A percentile compares a stretch with the other conserved stretches of the same genome.
phyloP scores from a whole-genome alignment of 129 eudicot genomes.

The Centrapalus pauciflorus region DNA sequence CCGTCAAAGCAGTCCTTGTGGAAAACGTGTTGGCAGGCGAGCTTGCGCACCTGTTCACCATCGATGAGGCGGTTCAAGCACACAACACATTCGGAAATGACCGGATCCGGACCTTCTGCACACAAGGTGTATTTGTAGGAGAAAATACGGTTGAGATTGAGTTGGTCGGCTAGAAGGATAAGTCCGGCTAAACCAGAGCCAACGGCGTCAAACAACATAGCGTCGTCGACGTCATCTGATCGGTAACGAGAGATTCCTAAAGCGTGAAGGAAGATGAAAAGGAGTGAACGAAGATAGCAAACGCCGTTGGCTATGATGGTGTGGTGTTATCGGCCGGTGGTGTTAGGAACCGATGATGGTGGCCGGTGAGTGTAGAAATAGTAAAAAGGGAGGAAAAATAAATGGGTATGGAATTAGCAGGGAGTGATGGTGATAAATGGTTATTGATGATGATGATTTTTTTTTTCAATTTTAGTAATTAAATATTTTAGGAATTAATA shows the following conservation, averaged over 20 bases:
- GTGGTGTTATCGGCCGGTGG: too few species aligned
- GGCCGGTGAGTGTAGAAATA: too few species aligned
- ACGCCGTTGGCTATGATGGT: slow-evolving; percentile 51
- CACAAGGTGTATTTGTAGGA: slow-evolving; percentile 24
- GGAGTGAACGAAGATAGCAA: slow-evolving; percentile 48
- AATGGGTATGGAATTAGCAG: too few species aligned
- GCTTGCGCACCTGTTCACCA: slow-evolving; percentile 63
- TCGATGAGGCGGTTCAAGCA: slow-evolving; percentile 55
- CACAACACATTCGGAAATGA: slow-evolving; percentile 46
- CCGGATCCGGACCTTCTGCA: neutral
- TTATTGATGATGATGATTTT: too few species aligned
- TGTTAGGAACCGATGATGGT: too few species aligned
- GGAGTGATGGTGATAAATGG: too few species aligned
- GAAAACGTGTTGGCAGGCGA: slow-evolving; percentile 72
- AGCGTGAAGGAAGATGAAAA: slow-evolving; percentile 34
- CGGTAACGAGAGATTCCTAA: slow-evolving; percentile 23
- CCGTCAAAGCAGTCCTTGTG: slow-evolving; percentile 84
- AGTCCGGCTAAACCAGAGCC: slow-evolving; percentile 69
- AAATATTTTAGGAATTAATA: too few species aligned
- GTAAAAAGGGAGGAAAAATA: too few species aligned
- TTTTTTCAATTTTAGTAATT: too few species aligned
- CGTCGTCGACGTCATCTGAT: slow-evolving; percentile 22
- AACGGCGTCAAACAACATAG: slow-evolving; percentile 31
- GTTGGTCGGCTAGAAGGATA: slow-evolving; percentile 53
- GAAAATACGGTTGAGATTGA: slow-evolving; percentile 45